phyloP scores from a whole-genome alignment of 441 rosid species.

The Gossypium lobatum region DNA sequence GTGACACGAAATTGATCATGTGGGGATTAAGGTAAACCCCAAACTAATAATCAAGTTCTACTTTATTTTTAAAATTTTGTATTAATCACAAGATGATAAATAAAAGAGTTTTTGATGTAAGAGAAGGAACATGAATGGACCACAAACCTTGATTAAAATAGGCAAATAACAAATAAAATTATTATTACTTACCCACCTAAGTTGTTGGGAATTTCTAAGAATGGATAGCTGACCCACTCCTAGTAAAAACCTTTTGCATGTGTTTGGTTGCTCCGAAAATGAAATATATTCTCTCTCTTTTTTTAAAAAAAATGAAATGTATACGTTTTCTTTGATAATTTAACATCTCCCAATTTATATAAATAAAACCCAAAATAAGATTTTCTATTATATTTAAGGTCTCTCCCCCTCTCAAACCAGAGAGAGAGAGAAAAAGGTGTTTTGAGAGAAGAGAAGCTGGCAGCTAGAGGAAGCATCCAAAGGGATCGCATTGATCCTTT shows the following conservation, averaged over 20 bases:
- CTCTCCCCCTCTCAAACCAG: slow-evolving; percentile 12
- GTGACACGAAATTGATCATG: background rate
- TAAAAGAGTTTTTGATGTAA: slow-evolving; percentile 21
- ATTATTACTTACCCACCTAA: slow-evolving; percentile 33
- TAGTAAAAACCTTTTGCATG: slow-evolving; percentile 29
- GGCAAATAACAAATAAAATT: slow-evolving; percentile 25
- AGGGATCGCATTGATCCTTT: slow-evolving; percentile 99
- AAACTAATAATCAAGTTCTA: no score
- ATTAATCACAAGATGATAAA: slow-evolving; percentile 35
- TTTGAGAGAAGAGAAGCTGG: background rate
- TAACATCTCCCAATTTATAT: background rate
- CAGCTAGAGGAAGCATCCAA: slow-evolving; percentile 74
- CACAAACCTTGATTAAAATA: slow-evolving; percentile 39
- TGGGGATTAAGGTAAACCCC: no score
- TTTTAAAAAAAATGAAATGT: no score
- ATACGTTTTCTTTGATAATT: slow-evolving; percentile 16
- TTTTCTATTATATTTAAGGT: slow-evolving; percentile 37
- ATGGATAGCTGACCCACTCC: slow-evolving; percentile 38
- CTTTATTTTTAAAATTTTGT: background rate
- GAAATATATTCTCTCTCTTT: slow-evolving; percentile 15
- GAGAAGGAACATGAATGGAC: slow-evolving; percentile 51
- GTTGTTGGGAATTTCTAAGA: slow-evolving; percentile 62
- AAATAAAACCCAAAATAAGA: slow-evolving; percentile 2
- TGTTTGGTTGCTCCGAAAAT: slow-evolving; percentile 44
- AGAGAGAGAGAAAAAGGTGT: slow-evolving; percentile 1